These are phyloP conservation scores for Raddia distichophylla DNA, from an alignment of 176 grass and related monocot genomes.

Conservation along the genomic window DNA sequence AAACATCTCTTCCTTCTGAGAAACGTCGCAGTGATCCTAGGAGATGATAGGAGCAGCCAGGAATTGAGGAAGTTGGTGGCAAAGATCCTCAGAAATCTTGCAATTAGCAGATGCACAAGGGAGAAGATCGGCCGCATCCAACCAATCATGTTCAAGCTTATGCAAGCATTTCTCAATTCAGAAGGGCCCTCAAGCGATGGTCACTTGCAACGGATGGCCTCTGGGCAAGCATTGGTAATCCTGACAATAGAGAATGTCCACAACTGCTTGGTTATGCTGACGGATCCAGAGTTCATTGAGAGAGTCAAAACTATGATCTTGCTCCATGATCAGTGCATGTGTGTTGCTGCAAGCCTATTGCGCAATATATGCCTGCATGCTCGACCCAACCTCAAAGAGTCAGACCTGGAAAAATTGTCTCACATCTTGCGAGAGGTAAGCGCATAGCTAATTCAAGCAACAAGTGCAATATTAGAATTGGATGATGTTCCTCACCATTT, in stretches of 20 bases:
- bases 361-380: not conserved
- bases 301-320: not conserved
- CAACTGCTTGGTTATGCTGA: not conserved
- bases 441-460: not conserved
- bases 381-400: not conserved
- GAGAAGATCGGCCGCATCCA: not conserved
- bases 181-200: not conserved
- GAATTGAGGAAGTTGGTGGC: not conserved
- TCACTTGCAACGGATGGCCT: not conserved
- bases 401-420: not conserved
- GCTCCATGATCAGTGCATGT: not conserved
- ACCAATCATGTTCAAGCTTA: not conserved
- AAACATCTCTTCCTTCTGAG: not conserved
- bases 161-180: not conserved
- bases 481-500: not conserved
- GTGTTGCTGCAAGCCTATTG: not conserved
- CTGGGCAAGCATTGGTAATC: not conserved
- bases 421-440: not conserved
- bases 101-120: not conserved
- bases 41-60: not conserved
- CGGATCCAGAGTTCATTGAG: not conserved
- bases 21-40: not conserved
- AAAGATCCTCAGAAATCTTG: constrained; percentile 9
- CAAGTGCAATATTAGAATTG: not conserved
- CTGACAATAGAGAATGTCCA: not conserved